Conservation (phyloP, 805 yeast species). For the Yamadazyma tumulicola region DNA sequence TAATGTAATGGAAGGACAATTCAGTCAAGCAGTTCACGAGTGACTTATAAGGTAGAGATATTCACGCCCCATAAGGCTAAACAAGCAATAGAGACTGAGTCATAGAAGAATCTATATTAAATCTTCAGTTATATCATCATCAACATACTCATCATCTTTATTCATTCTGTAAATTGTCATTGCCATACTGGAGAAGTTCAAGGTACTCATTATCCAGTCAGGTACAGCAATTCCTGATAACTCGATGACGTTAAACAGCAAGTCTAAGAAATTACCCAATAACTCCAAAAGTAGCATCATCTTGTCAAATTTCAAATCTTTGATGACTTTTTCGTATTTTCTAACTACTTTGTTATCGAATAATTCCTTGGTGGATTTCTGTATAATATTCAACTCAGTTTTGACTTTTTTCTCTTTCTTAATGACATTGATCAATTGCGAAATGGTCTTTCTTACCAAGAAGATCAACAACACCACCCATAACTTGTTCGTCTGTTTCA, state of each 20-base stretch:
- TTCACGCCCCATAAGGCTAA: too few species aligned
- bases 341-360: slow-evolving; percentile 21
- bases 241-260: slow-evolving; percentile 39
- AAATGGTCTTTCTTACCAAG: slow-evolving; percentile 37
- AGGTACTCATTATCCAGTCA: slow-evolving; percentile 38
- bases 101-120: slow-evolving; percentile 30
- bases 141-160: slow-evolving; percentile 44
- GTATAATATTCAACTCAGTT: slow-evolving; percentile 31
- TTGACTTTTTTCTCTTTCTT: slow-evolving; percentile 36
- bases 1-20: too few species aligned
- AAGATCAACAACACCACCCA: slow-evolving; percentile 42
- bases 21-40: too few species aligned
- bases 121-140: slow-evolving; percentile 42
- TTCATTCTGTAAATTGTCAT: slow-evolving; percentile 50
- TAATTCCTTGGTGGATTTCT: slow-evolving; percentile 16
- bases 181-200: slow-evolving; percentile 41
- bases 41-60: too few species aligned
- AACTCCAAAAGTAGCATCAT: slow-evolving; percentile 39
- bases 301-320: slow-evolving; percentile 41
- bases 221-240: slow-evolving; percentile 33
- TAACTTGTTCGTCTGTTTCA: slow-evolving; percentile 41
- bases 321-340: slow-evolving; percentile 37
- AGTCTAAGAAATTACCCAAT: slow-evolving; percentile 39
- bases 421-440: slow-evolving; percentile 39
- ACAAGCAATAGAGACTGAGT: too few species aligned